A percentile compares a stretch with the other conserved stretches of the same genome.
Evolutionary conservation across 176 grass and related monocot species (phyloP).

Genomic region (Oryza meyeriana): DNA sequence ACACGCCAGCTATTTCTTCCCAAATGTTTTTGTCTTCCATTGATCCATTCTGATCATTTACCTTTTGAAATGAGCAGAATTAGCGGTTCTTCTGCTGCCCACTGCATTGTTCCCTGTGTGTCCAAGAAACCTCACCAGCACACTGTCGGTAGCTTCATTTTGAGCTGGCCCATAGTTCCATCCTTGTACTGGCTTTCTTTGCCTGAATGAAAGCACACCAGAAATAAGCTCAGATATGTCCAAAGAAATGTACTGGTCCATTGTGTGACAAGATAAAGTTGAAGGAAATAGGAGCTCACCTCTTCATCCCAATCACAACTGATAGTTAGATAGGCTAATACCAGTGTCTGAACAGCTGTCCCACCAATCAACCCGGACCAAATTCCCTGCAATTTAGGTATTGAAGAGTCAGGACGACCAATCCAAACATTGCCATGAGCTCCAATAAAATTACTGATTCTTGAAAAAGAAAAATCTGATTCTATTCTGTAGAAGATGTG

Average conservation of each 20-base stretch:
- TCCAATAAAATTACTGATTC: not conserved
- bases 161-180: conserved; percentile 38
- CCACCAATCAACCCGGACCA: conserved; percentile 65
- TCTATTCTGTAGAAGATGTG: not conserved
- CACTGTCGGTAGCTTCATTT: conserved; percentile 22
- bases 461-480: not conserved
- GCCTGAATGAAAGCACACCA: conserved; percentile 25
- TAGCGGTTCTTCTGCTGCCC: not conserved
- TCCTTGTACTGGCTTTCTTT: conserved; percentile 15
- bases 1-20: not conserved
- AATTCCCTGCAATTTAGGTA: conserved; percentile 47
- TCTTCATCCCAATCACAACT: conserved; percentile 62
- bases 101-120: not conserved
- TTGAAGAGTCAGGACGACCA: not conserved
- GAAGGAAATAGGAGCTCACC: conserved; percentile 22
- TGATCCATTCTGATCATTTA: not conserved
- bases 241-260: not conserved
- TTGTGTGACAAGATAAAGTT: not conserved
- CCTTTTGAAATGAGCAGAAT: not conserved
- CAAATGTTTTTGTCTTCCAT: not conserved
- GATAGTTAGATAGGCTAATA: conserved; percentile 39
- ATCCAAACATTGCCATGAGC: not conserved
- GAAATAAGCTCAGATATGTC: not conserved
- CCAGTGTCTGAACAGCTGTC: conserved; percentile 46
- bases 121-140: not conserved